Percentiles rank a stretch among this genome's conserved stretches.
Evolutionary conservation across 495 filamentous ascomycete species (phyloP).

Genomic region (Cercophora samala): DNA sequence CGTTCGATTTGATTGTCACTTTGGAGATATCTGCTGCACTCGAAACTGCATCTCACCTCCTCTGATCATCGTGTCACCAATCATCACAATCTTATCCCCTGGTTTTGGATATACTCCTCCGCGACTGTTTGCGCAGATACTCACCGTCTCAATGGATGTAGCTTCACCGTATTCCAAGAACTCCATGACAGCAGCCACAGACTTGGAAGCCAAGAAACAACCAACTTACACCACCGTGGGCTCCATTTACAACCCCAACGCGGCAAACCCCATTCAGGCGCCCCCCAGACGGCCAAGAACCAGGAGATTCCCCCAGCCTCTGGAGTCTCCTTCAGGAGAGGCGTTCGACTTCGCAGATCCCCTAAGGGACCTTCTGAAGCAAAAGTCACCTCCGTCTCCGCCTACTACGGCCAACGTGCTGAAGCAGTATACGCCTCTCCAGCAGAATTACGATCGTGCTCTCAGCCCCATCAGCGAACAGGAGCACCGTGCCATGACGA

Average conservation of each 20-base stretch:
- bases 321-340: slow-evolving; percentile 24
- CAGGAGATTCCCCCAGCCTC: slow-evolving; percentile 23
- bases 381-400: slow-evolving; percentile 18
- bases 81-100: neutral
- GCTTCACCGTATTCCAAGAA: slow-evolving; percentile 5
- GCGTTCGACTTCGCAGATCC: slow-evolving; percentile 20
- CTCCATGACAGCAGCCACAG: slow-evolving; percentile 11
- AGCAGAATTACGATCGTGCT: slow-evolving; percentile 49
- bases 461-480: slow-evolving; percentile 30
- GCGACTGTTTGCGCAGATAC: neutral
- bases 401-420: slow-evolving; percentile 19
- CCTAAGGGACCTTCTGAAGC: slow-evolving; percentile 26
- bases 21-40: neutral
- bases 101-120: neutral
- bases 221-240: slow-evolving; percentile 47
- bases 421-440: slow-evolving; percentile 43
- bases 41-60: neutral
- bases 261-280: slow-evolving; percentile 38
- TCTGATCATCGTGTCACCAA: neutral
- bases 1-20: neutral
- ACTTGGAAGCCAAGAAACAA: slow-evolving; percentile 10
- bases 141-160: slow-evolving; percentile 6
- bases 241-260: slow-evolving; percentile 43
- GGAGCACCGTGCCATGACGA: slow-evolving; percentile 21
- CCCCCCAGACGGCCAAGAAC: slow-evolving; percentile 44